Percentiles rank a stretch among this genome's conserved stretches.
These are phyloP conservation scores for Pseudozyma sp. DNA, from an alignment of 1,284 basidiomycete genomes.

Conservation along the genomic window DNA sequence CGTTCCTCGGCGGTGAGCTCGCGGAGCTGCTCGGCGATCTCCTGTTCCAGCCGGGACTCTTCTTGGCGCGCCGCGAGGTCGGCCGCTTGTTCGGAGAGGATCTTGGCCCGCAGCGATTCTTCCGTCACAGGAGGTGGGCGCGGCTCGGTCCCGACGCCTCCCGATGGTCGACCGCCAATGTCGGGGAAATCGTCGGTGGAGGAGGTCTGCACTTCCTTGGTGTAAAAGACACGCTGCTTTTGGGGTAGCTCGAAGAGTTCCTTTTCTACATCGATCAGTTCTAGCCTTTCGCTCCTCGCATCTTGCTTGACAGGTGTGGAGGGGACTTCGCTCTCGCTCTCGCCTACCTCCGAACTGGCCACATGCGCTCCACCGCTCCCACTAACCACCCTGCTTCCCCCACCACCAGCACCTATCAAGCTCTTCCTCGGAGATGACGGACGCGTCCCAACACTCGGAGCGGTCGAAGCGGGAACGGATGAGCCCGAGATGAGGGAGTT, in stretches of 20 bases:
- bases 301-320: constrained; percentile 15
- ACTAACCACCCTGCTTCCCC: constrained; percentile 2
- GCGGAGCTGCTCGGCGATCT: constrained; percentile 83
- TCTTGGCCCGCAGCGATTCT: constrained; percentile 32
- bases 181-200: constrained; percentile 71
- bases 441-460: constrained; percentile 14
- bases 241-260: constrained; percentile 88
- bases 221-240: constrained; percentile 88
- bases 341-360: constrained; percentile 45
- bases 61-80: constrained; percentile 69
- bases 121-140: constrained; percentile 20
- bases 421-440: constrained; percentile 35
- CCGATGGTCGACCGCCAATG: constrained; percentile 75
- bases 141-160: constrained; percentile 66
- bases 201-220: constrained; percentile 83
- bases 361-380: constrained; percentile 12
- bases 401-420: constrained; percentile 1
- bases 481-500: constrained; percentile 51
- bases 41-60: constrained; percentile 74
- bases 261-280: constrained; percentile 80
- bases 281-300: constrained; percentile 71
- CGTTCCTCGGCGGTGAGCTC: constrained; percentile 88
- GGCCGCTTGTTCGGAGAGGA: constrained; percentile 62
- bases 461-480: constrained; percentile 14
- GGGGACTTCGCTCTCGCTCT: constrained; percentile 36